A percentile compares a stretch with the other conserved stretches of the same genome.
These are phyloP conservation scores for Trypanosomatidae sp. DNA, from an alignment of 208 protist species.

Conservation along the genomic window DNA sequence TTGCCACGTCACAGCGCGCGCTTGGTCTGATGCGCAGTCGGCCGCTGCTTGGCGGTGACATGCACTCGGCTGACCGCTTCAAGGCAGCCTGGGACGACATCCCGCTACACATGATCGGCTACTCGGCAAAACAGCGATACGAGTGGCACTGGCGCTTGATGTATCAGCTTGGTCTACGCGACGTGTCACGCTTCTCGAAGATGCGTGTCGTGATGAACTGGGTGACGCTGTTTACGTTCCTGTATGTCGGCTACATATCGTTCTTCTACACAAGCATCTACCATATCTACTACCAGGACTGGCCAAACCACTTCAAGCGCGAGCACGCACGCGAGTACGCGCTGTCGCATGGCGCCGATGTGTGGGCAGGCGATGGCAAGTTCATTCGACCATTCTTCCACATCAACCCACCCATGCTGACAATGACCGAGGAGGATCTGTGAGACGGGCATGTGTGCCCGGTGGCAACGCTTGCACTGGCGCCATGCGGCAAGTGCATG, in stretches of 20 bases:
- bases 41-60: conserved; percentile 56
- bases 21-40: conserved; percentile 53
- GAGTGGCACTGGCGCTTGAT: conserved; percentile 73
- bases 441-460: conserved; percentile 8
- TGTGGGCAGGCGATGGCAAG: conserved; percentile 76
- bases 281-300: conserved; percentile 59
- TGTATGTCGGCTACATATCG: conserved; percentile 65
- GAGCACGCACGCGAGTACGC: conserved; percentile 69
- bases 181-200: conserved; percentile 59
- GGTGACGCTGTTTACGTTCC: conserved; percentile 38
- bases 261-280: conserved; percentile 64
- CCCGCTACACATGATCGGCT: conserved; percentile 46
- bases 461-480: background rate
- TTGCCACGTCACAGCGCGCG: conserved; percentile 60
- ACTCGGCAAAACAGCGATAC: conserved; percentile 46
- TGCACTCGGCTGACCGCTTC: conserved; percentile 68
- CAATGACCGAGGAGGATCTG: conserved; percentile 71
- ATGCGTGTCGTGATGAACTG: conserved; percentile 54
- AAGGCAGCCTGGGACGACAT: conserved; percentile 80
- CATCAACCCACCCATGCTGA: conserved; percentile 82
- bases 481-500: background rate
- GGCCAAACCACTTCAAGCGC: conserved; percentile 68
- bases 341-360: conserved; percentile 49
- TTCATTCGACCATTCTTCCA: conserved; percentile 82
- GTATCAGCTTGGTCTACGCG: conserved; percentile 68